Conservation (phyloP, 495 filamentous ascomycete genomes). For the Penicillium cinerascens region DNA sequence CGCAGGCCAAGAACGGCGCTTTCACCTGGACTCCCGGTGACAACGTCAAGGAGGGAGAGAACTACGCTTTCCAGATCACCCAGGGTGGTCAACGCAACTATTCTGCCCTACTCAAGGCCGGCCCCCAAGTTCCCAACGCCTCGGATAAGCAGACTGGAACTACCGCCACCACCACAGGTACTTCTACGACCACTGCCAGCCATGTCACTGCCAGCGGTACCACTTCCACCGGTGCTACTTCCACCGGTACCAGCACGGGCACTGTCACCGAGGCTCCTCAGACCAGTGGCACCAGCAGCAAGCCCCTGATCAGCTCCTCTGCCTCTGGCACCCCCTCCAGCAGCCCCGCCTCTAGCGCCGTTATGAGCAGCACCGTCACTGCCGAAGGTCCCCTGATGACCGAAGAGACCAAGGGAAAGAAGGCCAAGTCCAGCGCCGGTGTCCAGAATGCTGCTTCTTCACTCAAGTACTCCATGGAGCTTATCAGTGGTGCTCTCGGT, state of each 20-base stretch:
- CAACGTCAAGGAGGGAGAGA: conserved; percentile 31
- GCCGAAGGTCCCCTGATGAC: conserved; percentile 5
- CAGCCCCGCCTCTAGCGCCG: conserved; percentile 9
- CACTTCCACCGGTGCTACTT: not conserved
- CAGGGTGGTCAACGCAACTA: conserved; percentile 45
- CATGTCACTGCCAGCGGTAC: not conserved
- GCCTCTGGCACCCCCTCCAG: conserved; percentile 12
- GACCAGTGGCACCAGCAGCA: conserved; percentile 14
- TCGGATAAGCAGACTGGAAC: conserved; percentile 12
- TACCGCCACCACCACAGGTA: conserved; percentile 3
- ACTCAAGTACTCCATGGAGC: conserved; percentile 9
- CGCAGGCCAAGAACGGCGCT: conserved; percentile 29
- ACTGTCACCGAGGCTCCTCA: not conserved
- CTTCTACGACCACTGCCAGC: conserved; percentile 1
- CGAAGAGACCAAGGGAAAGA: conserved; percentile 6
- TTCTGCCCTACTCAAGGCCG: conserved; percentile 39
- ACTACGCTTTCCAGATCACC: conserved; percentile 47
- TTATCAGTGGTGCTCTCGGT: conserved; percentile 14
- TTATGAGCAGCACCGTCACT: conserved; percentile 6
- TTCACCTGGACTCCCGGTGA: conserved; percentile 42
- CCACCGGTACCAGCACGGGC: not conserved
- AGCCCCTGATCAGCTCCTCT: conserved; percentile 19
- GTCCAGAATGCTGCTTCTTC: conserved; percentile 17
- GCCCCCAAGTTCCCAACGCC: conserved; percentile 5
- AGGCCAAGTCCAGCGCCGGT: conserved; percentile 10